Conservation (phyloP, 306 rosid species). For the Purshia tridentata region DNA sequence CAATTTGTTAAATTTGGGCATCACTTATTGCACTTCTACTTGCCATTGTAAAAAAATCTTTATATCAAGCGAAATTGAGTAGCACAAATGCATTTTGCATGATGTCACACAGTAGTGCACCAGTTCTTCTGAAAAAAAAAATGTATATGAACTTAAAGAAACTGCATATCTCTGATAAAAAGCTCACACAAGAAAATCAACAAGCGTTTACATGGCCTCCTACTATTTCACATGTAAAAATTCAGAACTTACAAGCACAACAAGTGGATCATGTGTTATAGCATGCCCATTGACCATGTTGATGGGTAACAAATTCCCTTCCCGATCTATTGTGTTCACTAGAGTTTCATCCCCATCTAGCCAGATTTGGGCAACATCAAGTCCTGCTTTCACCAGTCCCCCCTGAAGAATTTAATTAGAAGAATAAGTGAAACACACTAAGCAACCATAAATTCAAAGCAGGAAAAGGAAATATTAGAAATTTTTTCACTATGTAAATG, state of each 20-base stretch:
- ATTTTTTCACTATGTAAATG: background rate
- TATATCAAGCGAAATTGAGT: background rate
- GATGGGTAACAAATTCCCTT: conserved; percentile 76
- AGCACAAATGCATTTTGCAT: background rate
- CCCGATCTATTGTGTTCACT: conserved; percentile 82
- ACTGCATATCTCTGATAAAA: background rate
- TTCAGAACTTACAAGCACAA: conserved; percentile 67
- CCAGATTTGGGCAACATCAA: conserved; percentile 97
- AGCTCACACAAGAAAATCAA: background rate
- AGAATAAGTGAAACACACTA: background rate
- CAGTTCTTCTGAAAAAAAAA: background rate
- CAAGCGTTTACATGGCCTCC: background rate
- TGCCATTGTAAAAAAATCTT: background rate
- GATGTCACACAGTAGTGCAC: background rate
- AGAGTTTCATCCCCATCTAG: conserved; percentile 94
- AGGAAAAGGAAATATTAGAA: background rate
- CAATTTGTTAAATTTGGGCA: background rate
- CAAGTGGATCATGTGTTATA: conserved; percentile 92
- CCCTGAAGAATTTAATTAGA: conserved; percentile 55
- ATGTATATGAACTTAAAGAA: background rate
- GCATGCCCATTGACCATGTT: conserved; percentile 88
- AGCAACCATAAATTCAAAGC: conserved; percentile 4
- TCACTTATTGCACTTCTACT: background rate
- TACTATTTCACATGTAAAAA: background rate
- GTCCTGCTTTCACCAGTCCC: conserved; percentile 86